These are phyloP conservation scores for Haberlea rhodopensis DNA, from an alignment of 257 asterid genomes.

Conservation along the genomic window DNA sequence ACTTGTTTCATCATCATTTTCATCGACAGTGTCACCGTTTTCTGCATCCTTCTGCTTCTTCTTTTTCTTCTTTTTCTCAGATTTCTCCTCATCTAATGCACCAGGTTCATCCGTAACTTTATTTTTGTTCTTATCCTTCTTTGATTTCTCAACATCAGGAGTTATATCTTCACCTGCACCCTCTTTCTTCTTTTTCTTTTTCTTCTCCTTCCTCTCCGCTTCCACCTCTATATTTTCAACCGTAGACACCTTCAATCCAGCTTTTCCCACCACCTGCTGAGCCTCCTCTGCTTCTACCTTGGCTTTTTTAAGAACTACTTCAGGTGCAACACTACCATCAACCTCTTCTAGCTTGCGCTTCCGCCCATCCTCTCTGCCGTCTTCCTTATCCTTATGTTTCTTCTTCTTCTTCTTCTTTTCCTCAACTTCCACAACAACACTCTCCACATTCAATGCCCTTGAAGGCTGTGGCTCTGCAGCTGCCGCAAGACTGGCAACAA, in stretches of 20 bases:
- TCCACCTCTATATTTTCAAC: constrained; percentile 32
- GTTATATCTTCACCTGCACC: constrained; percentile 28
- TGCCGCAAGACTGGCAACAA: constrained; percentile 72
- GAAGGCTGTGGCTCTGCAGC: constrained; percentile 31
- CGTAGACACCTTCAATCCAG: constrained; percentile 1
- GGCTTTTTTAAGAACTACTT: constrained; percentile 49
- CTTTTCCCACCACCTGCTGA: constrained; percentile 8
- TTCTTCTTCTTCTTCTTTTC: constrained; percentile 57
- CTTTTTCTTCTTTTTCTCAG: constrained; percentile 65
- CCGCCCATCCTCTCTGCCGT: constrained; percentile 41
- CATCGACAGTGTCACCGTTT: constrained; percentile 43
- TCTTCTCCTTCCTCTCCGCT: constrained; percentile 38
- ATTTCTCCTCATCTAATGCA: constrained; percentile 52
- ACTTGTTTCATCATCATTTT: constrained; percentile 32
- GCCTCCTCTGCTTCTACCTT: constrained; percentile 46
- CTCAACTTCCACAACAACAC: constrained; percentile 38
- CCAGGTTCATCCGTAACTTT: constrained; percentile 34
- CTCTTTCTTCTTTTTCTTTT: constrained; percentile 55
- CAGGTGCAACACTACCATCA: constrained; percentile 47
- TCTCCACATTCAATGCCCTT: constrained; percentile 33
- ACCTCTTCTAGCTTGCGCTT: constrained; percentile 60
- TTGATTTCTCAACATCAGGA: constrained; percentile 37
- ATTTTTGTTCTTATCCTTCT: constrained; percentile 43
- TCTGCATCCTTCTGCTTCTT: constrained; percentile 40
- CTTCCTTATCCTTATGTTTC: constrained; percentile 32